Base-by-base conservation (phyloP, 2,329 filamentous ascomycete species). In the Fusarium sp. region DNA sequence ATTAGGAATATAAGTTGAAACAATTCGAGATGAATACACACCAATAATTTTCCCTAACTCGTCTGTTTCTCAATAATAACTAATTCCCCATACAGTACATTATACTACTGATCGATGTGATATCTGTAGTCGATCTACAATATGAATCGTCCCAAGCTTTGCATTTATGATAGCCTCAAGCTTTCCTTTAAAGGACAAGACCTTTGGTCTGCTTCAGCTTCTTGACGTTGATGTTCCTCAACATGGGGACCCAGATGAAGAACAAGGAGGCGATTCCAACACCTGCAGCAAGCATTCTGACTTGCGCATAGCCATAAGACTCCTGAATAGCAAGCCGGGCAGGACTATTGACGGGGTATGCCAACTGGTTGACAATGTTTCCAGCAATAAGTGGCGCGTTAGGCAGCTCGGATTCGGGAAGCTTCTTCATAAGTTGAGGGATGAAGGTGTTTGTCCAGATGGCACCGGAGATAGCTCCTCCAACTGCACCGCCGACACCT, bases 271-370 rank as follows among this genome's bases (percentile, higher is more conserved):
- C 75, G 60, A 80, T 68, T 3, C 75, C 77, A 26, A 75, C 75
- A 20, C 81, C 81, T n/a, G 80, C 79, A 55, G 79, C 77, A 32
- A 82, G 76, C 80, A 82, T 82, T 37, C 77, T 69, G 15, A 78
- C 80, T 78, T 88, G 85, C 7, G 83, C 80, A 40, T 83, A 82
- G 2, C 80, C 84, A 62, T 88, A 88, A 1, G 85, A 83, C 49
- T 78, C 60, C 33, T 83, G 80, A 54, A 87, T 85, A 5, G 80
- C 86, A 20, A 79, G 65, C 18, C 86, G 77, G 26, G 79, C 81
- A 0, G 80, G 76, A 10, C 74, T 83, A 7, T 83, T 82, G 18
- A 83, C 73, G 0, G 80, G 73, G 67, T 85, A 87, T 8, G 68
- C 67, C 6, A 83, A 70, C 70, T 84, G 83, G 7, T 67, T 73